Evolutionary conservation across 163 green algal genomes (phyloP).

Genomic region (Chlorella variabilis): DNA sequence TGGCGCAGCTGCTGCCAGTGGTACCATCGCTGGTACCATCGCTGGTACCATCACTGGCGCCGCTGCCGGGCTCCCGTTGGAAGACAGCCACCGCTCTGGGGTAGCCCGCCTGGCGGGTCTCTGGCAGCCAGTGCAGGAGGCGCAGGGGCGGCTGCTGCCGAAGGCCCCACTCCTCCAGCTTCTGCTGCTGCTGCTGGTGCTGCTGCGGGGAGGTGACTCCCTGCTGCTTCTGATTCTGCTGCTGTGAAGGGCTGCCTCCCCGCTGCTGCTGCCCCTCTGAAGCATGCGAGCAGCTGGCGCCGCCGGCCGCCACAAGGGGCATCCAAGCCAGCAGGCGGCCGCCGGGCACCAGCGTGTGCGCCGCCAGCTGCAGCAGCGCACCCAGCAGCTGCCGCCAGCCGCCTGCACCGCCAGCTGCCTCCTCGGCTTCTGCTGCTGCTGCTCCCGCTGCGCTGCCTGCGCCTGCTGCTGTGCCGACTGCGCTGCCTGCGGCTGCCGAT

Average conservation of each 20-base stretch:
- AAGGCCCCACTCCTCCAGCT: not conserved
- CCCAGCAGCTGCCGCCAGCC: slow-evolving; percentile 18
- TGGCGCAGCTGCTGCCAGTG: not conserved
- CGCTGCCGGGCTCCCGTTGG: not conserved
- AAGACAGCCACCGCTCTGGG: slow-evolving; percentile 14
- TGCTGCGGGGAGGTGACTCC: no score
- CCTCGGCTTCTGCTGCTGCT: not conserved
- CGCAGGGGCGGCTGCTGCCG: not conserved
- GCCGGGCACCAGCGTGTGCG: slow-evolving; percentile 16
- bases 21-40: not conserved
- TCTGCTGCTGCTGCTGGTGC: slow-evolving; percentile 23
- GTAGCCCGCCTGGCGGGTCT: slow-evolving; percentile 19
- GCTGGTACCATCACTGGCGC: not conserved
- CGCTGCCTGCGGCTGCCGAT: not conserved
- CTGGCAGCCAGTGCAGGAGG: slow-evolving; percentile 25
- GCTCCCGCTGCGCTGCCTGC: not conserved
- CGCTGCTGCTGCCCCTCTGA: not conserved
- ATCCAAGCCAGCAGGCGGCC: slow-evolving; percentile 30
- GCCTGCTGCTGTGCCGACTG: not conserved
- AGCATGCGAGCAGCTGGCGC: no score
- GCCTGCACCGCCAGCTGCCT: not conserved
- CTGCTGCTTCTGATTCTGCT: not conserved
- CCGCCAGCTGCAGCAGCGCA: slow-evolving; percentile 14
- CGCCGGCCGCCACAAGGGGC: slow-evolving; percentile 6
- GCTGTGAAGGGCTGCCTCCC: not conserved